Percentiles rank a stretch among this genome's conserved stretches.
Evolutionary conservation across 1,284 basidiomycete species (phyloP).

Genomic region (Trichosporon sp.): DNA sequence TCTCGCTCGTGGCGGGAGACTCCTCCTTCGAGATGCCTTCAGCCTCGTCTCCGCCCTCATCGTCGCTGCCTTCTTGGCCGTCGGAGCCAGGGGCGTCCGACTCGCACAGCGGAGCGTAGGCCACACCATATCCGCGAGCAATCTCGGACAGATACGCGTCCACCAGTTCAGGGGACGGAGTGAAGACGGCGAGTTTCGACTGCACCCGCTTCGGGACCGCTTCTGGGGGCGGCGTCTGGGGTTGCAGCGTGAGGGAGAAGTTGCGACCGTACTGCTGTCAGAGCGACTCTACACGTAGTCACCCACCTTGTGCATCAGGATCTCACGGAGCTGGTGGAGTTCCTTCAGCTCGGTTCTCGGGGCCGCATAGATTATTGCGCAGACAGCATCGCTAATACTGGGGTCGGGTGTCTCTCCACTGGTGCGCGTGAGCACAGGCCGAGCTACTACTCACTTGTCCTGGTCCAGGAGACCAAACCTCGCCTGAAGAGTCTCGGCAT

Average conservation of each 20-base stretch:
- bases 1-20: neutral
- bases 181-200: slow-evolving; percentile 62
- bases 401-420: slow-evolving; percentile 79
- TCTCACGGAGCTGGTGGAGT: slow-evolving; percentile 81
- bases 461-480: slow-evolving; percentile 82
- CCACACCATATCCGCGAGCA: slow-evolving; percentile 76
- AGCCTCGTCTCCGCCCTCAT: slow-evolving; percentile 3
- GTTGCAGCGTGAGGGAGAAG: slow-evolving; percentile 40
- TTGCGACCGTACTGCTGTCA: slow-evolving; percentile 40
- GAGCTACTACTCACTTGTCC: slow-evolving; percentile 26
- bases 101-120: slow-evolving; percentile 53
- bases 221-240: slow-evolving; percentile 55
- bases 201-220: slow-evolving; percentile 52
- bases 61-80: neutral
- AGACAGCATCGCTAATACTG: slow-evolving; percentile 65
- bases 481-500: slow-evolving; percentile 85
- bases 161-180: slow-evolving; percentile 69
- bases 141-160: slow-evolving; percentile 85
- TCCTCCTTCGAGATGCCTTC: slow-evolving; percentile 12
- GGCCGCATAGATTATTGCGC: slow-evolving; percentile 81
- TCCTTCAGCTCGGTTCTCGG: slow-evolving; percentile 89
- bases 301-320: slow-evolving; percentile 74
- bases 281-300: neutral
- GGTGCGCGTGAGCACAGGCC: slow-evolving; percentile 2
- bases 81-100: neutral